Conservation (phyloP, 2,329 filamentous ascomycete species). For the Lasiodiplodia gonubiensis region DNA sequence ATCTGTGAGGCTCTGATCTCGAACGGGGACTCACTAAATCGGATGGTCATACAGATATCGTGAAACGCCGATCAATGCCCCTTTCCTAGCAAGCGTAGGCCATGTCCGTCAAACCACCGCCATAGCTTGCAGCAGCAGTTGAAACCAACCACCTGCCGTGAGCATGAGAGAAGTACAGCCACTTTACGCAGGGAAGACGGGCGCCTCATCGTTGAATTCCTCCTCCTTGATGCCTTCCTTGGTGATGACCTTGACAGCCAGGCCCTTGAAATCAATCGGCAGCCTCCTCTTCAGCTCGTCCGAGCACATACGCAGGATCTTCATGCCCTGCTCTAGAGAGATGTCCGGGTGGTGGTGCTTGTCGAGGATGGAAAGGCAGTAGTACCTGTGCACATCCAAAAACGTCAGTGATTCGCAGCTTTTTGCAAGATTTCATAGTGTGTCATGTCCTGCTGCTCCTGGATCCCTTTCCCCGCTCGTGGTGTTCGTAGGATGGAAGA, state of each 20-base stretch:
- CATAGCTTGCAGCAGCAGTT: not conserved
- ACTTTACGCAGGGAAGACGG: slow-evolving; percentile 56
- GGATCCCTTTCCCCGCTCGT: not conserved
- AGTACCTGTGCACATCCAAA: slow-evolving; percentile 69
- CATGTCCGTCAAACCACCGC: not conserved
- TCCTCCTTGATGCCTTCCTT: slow-evolving; percentile 90
- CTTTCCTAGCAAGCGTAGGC: slow-evolving; percentile 7
- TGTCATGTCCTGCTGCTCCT: not conserved
- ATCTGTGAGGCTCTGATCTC: slow-evolving; percentile 14
- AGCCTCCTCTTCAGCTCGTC: slow-evolving; percentile 96
- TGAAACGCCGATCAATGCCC: slow-evolving; percentile 21
- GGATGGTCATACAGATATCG: slow-evolving; percentile 13
- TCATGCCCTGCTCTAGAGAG: slow-evolving; percentile 83
- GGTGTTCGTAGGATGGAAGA: not conserved
- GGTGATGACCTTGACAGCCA: slow-evolving; percentile 89
- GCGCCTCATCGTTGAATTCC: slow-evolving; percentile 81
- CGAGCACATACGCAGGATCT: slow-evolving; percentile 91
- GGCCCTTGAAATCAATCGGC: slow-evolving; percentile 98
- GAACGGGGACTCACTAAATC: not conserved
- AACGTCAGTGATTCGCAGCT: not conserved
- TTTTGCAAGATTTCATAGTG: not conserved
- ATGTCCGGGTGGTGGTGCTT: slow-evolving; percentile 99
- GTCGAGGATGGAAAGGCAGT: slow-evolving; percentile 95
- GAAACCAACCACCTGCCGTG: not conserved
- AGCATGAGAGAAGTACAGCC: not conserved